Conservation (phyloP, 2,329 filamentous ascomycete genomes). For the Neodidymelliopsis sp. region DNA sequence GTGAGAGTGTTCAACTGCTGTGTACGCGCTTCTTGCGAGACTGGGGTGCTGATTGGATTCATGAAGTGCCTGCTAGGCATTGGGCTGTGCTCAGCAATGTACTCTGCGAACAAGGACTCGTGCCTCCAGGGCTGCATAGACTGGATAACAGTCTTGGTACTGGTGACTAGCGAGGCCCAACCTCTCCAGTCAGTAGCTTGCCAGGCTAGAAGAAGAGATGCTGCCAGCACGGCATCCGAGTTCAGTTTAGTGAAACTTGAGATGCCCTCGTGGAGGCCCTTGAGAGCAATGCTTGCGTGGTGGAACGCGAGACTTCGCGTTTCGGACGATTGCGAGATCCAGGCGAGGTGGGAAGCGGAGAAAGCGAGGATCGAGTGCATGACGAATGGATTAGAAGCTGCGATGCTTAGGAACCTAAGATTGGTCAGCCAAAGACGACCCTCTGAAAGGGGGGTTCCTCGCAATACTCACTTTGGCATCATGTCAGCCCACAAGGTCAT, state of each 20-base stretch:
- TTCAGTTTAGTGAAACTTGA: slow-evolving; percentile 83
- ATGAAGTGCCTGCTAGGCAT: slow-evolving; percentile 51
- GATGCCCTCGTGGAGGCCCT: slow-evolving; percentile 87
- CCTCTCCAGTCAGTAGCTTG: slow-evolving; percentile 94
- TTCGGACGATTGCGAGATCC: slow-evolving; percentile 83
- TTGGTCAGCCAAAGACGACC: slow-evolving; percentile 34
- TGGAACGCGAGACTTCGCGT: slow-evolving; percentile 90
- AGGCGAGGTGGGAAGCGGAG: slow-evolving; percentile 93
- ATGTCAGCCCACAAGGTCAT: slow-evolving; percentile 93
- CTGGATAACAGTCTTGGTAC: slow-evolving; percentile 73
- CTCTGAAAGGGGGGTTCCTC: slow-evolving; percentile 17
- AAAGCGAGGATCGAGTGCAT: slow-evolving; percentile 94
- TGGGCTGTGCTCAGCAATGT: slow-evolving; percentile 76
- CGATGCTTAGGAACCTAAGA: slow-evolving; percentile 79
- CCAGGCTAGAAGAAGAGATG: slow-evolving; percentile 92
- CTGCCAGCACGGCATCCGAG: slow-evolving; percentile 89
- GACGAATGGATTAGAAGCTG: slow-evolving; percentile 82
- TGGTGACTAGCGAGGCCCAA: slow-evolving; percentile 84
- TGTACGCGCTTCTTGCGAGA: slow-evolving; percentile 61
- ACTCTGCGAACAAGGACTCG: slow-evolving; percentile 83
- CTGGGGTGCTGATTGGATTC: slow-evolving; percentile 72
- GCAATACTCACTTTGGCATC: slow-evolving; percentile 80
- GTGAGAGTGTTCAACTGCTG: slow-evolving; percentile 62
- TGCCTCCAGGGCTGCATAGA: slow-evolving; percentile 93
- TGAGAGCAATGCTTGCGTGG: slow-evolving; percentile 84